Conservation (phyloP, 768 basidiomycete genomes). For the Mycena rebaudengoi region DNA sequence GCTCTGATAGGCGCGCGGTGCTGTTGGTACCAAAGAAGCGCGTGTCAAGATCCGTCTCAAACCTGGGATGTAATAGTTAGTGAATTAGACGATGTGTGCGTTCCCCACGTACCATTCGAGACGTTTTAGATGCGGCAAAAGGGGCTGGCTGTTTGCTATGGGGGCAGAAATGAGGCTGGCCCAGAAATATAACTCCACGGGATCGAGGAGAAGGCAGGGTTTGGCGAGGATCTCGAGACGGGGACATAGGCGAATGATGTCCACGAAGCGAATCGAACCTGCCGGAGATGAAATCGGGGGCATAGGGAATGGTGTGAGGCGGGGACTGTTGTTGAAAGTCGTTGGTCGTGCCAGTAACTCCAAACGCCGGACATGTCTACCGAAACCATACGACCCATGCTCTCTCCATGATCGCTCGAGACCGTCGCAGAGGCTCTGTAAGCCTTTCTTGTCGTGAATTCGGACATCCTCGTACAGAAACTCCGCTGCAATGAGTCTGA, state of each 20-base stretch:
- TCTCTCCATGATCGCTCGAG: conserved; percentile 6
- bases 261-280: background rate
- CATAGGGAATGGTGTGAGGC: background rate
- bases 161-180: background rate
- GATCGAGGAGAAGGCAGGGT: conserved; percentile 17
- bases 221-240: conserved; percentile 29
- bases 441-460: background rate
- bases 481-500: conserved; percentile 3
- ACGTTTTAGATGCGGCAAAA: background rate
- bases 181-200: conserved; percentile 11
- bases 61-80: background rate
- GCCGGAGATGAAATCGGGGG: background rate
- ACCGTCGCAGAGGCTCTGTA: conserved; percentile 8
- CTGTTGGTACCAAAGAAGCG: conserved; percentile 12
- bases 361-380: conserved; percentile 14
- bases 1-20: conserved; percentile 12
- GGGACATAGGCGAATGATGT: conserved; percentile 5
- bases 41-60: conserved; percentile 14
- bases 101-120: conserved; percentile 23
- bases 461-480: conserved; percentile 19
- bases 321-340: background rate
- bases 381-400: background rate
- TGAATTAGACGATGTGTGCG: background rate
- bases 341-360: conserved; percentile 10
- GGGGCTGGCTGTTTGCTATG: background rate